These are phyloP conservation scores for Xylaria grammica DNA, from an alignment of 495 filamentous ascomycete species.

Conservation along the genomic window DNA sequence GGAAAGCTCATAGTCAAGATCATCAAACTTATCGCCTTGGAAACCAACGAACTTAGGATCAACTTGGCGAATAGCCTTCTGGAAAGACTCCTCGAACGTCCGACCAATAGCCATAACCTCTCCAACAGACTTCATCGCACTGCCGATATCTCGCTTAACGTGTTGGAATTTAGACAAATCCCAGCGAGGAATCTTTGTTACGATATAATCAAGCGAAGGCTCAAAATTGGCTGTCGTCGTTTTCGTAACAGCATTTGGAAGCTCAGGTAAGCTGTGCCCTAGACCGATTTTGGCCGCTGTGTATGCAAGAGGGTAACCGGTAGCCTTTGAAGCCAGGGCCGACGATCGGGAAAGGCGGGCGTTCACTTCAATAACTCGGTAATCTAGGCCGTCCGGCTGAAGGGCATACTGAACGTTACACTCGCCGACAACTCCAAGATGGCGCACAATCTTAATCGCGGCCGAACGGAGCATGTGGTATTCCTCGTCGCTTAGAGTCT, in stretches of 20 bases:
- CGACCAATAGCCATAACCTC: conserved; percentile 99
- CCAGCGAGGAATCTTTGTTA: conserved; percentile 98
- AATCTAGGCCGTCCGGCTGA: conserved; percentile 92
- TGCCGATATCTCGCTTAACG: conserved; percentile 95
- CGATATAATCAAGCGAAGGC: conserved; percentile 93
- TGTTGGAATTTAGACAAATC: conserved; percentile 98
- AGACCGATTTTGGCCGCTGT: conserved; percentile 97
- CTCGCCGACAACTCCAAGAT: conserved; percentile 94
- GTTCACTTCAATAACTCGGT: conserved; percentile 98
- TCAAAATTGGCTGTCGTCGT: conserved; percentile 99
- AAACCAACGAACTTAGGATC: conserved; percentile 91
- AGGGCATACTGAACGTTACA: conserved; percentile 98
- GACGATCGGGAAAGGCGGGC: conserved; percentile 96
- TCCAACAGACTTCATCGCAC: conserved; percentile 97
- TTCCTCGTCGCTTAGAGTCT: conserved; percentile 95
- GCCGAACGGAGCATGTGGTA: conserved; percentile 98
- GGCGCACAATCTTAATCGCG: conserved; percentile 94
- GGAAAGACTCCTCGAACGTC: conserved; percentile 98
- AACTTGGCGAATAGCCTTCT: conserved; percentile 96
- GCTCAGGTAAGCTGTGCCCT: conserved; percentile 90
- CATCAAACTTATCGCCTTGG: conserved; percentile 92
- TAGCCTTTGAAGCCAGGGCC: conserved; percentile 95
- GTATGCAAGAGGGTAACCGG: conserved; percentile 95
- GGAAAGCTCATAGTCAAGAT: conserved; percentile 85
- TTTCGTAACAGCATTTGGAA: conserved; percentile 97